Evolutionary conservation across 257 asterid species (phyloP).

Genomic region (Gentiana macrophylla): DNA sequence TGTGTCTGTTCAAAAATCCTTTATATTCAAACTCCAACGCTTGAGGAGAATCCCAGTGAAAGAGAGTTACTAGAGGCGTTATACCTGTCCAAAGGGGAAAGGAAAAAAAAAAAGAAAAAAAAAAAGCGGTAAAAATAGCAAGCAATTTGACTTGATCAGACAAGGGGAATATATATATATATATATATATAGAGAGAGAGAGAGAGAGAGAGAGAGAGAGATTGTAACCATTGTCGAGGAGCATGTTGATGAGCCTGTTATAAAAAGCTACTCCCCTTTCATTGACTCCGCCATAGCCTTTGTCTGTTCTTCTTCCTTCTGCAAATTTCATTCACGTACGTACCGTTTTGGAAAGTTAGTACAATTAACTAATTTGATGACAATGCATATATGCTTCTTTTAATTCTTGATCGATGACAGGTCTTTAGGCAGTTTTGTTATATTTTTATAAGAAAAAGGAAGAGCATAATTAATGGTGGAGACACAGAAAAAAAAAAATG

Average conservation of each 20-base stretch:
- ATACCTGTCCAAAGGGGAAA: neutral
- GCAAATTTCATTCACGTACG: too few relatives aligned
- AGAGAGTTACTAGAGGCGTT: conserved; percentile 16
- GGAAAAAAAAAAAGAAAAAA: neutral
- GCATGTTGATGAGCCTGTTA: conserved; percentile 6
- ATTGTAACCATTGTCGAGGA: neutral
- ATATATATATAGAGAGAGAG: neutral
- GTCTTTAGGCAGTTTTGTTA: neutral
- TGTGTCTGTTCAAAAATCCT: conserved; percentile 18
- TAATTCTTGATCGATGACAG: neutral
- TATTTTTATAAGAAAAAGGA: neutral
- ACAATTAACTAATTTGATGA: too few relatives aligned
- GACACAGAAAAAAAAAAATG: neutral
- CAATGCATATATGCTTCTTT: neutral
- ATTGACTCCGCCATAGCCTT: neutral
- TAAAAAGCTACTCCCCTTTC: conserved; percentile 5
- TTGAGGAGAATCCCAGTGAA: conserved; percentile 37
- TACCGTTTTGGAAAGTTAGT: neutral
- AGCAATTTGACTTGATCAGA: neutral
- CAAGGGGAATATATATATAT: neutral
- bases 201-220: neutral
- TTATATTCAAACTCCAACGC: conserved; percentile 24
- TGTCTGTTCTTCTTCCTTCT: neutral
- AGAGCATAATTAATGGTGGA: neutral
- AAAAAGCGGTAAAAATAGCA: neutral